phyloP scores from a whole-genome alignment of 169 alveolate species.

The Pseudocohnilembus persalinus region DNA sequence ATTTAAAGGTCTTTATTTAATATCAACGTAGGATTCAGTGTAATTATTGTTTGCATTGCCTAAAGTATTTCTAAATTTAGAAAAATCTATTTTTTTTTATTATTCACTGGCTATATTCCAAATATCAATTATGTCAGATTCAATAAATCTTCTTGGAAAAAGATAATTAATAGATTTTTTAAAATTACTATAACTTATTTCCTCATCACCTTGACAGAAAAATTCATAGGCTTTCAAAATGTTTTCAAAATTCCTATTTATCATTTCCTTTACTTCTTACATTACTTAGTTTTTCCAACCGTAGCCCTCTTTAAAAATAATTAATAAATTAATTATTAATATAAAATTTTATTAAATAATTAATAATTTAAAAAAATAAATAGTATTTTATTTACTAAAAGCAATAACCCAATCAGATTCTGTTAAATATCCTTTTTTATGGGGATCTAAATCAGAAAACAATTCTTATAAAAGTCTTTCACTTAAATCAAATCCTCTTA shows the following conservation, averaged over 20 bases:
- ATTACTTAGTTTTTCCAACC: constrained; percentile 52
- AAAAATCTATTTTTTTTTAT: not conserved
- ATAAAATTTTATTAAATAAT: not conserved
- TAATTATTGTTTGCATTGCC: not conserved
- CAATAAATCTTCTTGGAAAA: constrained; percentile 51
- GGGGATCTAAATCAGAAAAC: constrained; percentile 77
- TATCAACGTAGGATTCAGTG: not conserved
- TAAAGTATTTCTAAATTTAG: not conserved
- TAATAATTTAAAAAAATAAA: not conserved
- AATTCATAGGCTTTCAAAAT: constrained; percentile 59
- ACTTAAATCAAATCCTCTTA: constrained; percentile 70
- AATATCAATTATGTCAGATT: constrained; percentile 48
- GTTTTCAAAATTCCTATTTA: constrained; percentile 47
- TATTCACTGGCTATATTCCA: constrained; percentile 45
- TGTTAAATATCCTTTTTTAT: constrained; percentile 73
- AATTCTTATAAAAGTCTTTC: constrained; percentile 56
- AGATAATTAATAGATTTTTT: constrained; percentile 48
- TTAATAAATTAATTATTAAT: too few species aligned
- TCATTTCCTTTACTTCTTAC: constrained; percentile 56
- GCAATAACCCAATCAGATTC: constrained; percentile 72
- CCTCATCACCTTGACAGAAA: constrained; percentile 47
- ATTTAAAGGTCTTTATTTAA: not conserved
- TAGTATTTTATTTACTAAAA: constrained; percentile 33
- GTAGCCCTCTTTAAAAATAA: constrained; percentile 25
- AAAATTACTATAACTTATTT: constrained; percentile 37